phyloP scores from a whole-genome alignment of 108 stramenopile species.

The Fragilaria crotonensis region DNA sequence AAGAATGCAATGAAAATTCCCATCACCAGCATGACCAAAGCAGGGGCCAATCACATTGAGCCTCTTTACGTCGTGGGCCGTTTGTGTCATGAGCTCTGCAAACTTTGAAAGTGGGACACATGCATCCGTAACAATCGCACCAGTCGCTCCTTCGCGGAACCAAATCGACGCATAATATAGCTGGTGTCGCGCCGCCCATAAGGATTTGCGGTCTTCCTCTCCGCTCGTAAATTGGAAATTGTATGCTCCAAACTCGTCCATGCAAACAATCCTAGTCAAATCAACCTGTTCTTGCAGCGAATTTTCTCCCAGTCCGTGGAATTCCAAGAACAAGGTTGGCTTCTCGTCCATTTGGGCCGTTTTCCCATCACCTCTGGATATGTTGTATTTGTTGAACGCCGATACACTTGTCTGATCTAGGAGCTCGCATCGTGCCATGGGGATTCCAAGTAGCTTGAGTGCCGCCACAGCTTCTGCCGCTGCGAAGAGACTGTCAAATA shows the following conservation, averaged over 20 bases:
- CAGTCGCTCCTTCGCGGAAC: constrained; percentile 45
- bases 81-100: constrained; percentile 69
- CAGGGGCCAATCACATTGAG: constrained; percentile 72
- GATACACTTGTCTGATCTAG: constrained; percentile 65
- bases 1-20: constrained; percentile 93
- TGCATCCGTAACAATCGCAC: constrained; percentile 77
- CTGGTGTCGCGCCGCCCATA: constrained; percentile 86
- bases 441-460: constrained; percentile 55
- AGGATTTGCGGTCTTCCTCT: constrained; percentile 50
- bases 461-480: constrained; percentile 74
- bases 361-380: constrained; percentile 11
- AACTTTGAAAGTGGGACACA: constrained; percentile 91
- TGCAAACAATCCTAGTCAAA: constrained; percentile 40
- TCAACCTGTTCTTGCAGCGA: constrained; percentile 38
- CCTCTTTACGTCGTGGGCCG: constrained; percentile 53
- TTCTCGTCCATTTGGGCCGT: constrained; percentile 30
- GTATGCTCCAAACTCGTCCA: constrained; percentile 37
- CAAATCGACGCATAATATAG: constrained; percentile 74
- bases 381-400: constrained; percentile 49
- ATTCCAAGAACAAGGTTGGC: constrained; percentile 81
- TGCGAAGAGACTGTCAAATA: constrained; percentile 50
- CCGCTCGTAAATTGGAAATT: constrained; percentile 47
- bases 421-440: constrained; percentile 69
- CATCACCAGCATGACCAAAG: constrained; percentile 97
- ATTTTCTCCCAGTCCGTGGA: constrained; percentile 46